A percentile compares a stretch with the other conserved stretches of the same genome.
phyloP scores from a whole-genome alignment of 805 yeast genomes.

The Nakazawaea wyomingensis region DNA sequence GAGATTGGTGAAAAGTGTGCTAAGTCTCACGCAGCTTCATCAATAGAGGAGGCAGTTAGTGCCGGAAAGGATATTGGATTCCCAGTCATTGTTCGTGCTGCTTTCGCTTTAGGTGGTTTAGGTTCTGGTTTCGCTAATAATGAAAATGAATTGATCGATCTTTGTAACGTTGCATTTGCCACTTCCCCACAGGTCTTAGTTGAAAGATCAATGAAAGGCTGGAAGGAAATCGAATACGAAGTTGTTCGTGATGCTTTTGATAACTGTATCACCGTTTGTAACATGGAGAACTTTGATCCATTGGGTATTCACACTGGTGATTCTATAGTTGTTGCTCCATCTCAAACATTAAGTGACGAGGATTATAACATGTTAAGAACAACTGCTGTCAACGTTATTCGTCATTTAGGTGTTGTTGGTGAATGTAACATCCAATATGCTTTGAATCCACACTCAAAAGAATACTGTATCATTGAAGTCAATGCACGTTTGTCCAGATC shows the following conservation, averaged over 20 bases:
- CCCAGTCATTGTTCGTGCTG: conserved; percentile 97
- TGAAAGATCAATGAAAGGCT: conserved; percentile 91
- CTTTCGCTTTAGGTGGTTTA: conserved; percentile 94
- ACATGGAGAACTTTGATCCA: conserved; percentile 99
- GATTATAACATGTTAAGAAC: conserved; percentile 97
- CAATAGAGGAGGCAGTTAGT: conserved; percentile 72
- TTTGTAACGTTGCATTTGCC: conserved; percentile 90
- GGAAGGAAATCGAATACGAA: conserved; percentile 99
- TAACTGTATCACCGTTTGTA: conserved; percentile 97
- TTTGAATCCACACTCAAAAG: conserved; percentile 91
- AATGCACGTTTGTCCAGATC: conserved; percentile 96
- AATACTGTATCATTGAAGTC: conserved; percentile 94
- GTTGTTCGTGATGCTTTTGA: conserved; percentile 95
- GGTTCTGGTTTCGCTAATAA: conserved; percentile 97
- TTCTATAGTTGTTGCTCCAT: conserved; percentile 97
- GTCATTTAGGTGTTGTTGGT: conserved; percentile 98
- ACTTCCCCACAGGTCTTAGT: conserved; percentile 94
- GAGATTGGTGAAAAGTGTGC: conserved; percentile 96
- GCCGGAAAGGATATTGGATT: conserved; percentile 87
- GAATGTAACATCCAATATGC: conserved; percentile 99
- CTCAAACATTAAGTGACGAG: conserved; percentile 94
- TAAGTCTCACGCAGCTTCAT: conserved; percentile 77
- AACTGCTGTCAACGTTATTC: conserved; percentile 94
- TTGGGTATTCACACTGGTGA: conserved; percentile 98
- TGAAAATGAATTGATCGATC: conserved; percentile 71